These are phyloP conservation scores for Cyberlindnera mississippiensis DNA, from an alignment of 805 yeast genomes.

Conservation along the genomic window DNA sequence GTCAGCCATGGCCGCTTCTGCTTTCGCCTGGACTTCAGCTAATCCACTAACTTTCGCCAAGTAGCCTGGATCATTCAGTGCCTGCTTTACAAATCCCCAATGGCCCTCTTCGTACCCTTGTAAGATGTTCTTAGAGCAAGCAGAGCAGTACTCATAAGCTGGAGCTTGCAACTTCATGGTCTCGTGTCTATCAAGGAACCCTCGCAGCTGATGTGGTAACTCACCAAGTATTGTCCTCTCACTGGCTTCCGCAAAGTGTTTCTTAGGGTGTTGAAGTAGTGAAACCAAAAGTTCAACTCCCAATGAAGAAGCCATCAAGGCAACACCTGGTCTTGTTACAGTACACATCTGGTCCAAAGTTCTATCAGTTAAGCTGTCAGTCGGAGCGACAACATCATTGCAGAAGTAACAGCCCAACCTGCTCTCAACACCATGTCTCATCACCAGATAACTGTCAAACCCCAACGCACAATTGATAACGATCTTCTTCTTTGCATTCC, in stretches of 20 bases:
- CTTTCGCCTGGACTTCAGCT: conserved; percentile 63
- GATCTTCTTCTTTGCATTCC: conserved; percentile 58
- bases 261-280: conserved; percentile 59
- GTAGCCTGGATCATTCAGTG: conserved; percentile 61
- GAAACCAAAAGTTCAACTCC: conserved; percentile 84
- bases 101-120: conserved; percentile 47
- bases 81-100: conserved; percentile 78
- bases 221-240: conserved; percentile 52
- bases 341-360: conserved; percentile 98
- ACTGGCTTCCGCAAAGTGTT: conserved; percentile 32
- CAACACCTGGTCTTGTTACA: conserved; percentile 95
- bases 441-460: conserved; percentile 86
- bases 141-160: conserved; percentile 77
- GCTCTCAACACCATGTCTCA: conserved; percentile 72
- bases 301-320: conserved; percentile 77
- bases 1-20: conserved; percentile 41
- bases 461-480: conserved; percentile 94
- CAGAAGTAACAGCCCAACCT: conserved; percentile 90
- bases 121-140: conserved; percentile 66
- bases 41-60: conserved; percentile 82
- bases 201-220: conserved; percentile 88
- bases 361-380: conserved; percentile 80
- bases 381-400: conserved; percentile 92
- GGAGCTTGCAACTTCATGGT: conserved; percentile 66
- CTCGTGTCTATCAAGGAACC: conserved; percentile 66